Base-by-base conservation (phyloP, 2,329 filamentous ascomycete species). In the Claviceps digitariae region DNA sequence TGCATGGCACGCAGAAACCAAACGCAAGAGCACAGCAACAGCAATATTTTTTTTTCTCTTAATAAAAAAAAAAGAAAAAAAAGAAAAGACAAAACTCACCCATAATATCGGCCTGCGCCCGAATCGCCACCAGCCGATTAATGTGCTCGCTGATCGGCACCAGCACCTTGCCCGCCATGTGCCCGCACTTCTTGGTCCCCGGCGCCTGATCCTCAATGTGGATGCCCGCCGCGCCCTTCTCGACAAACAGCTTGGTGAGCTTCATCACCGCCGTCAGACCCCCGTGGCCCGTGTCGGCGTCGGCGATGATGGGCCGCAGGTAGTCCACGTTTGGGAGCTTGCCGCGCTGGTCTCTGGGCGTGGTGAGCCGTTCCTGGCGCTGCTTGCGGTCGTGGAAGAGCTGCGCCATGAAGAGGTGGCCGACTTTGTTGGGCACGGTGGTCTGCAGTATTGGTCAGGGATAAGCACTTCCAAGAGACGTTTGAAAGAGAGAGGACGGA, bases 331-430 rank as follows among this genome's bases (percentile, higher is more conserved):
- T 93, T 57, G 85, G 74, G 50, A 93, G 73, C 57, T 82, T 84
- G 60, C 74, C 71, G 54, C 93, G 87, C 65, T 90, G 77, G 25
- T 78, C 74, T 66, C 86, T 86, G 29, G 90, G 81, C 8, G 78
- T 83, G 58, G 81, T 86, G 51, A 97, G 74, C 55, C 93, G 89
- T 71, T 97, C 93, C 70, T 97, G 90, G 59, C 93, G 86, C 74
- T 98, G 93, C 74, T 98, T 98, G 66, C 93, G 87, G 78, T 98
- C 93, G 74, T 98, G 93, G 85, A 98, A 98, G 54, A 97, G 83
- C 73, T 98, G 93, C 15, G 93, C 91, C 82, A 94, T 90, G 82
- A 95, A 98, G 51, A 98, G 82, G 67, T 98, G 93, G 66, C 87
- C 82, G 60, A 98, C 93, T 73, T 98, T 98, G 78, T 97, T 95